Percentiles rank a stretch among this genome's conserved stretches.
These are phyloP conservation scores for Eimeria maxima DNA, from an alignment of 169 alveolate species.

Conservation along the genomic window DNA sequence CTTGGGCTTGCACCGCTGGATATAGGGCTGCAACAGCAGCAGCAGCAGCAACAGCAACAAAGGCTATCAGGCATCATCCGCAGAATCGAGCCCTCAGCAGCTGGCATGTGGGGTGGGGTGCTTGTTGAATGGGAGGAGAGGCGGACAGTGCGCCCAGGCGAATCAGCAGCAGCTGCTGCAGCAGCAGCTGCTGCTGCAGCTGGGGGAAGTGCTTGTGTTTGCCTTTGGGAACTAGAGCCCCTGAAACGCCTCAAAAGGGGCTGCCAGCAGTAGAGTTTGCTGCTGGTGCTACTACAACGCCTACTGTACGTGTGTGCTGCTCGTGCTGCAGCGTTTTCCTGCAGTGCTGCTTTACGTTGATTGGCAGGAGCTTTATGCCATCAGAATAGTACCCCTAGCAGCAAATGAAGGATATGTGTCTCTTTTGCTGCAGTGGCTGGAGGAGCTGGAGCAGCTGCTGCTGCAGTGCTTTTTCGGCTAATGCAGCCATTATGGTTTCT, in stretches of 20 bases:
- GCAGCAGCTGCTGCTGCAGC: conserved; percentile 65
- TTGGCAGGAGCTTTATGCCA: no score
- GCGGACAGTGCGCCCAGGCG: background rate
- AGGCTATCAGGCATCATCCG: conserved; percentile 74
- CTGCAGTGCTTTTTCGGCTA: no score
- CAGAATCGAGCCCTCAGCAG: conserved; percentile 9
- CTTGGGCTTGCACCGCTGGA: conserved; percentile 41
- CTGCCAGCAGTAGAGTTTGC: conserved; percentile 20
- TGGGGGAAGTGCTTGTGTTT: background rate
- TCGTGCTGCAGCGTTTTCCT: background rate
- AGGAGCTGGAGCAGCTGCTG: background rate
- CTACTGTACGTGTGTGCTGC: background rate
- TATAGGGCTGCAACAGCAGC: conserved; percentile 63
- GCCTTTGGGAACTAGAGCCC: conserved; percentile 81
- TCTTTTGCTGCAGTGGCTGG: background rate
- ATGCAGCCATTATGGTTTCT: no score
- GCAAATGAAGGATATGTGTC: background rate
- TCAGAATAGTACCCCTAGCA: background rate
- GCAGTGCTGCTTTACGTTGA: background rate
- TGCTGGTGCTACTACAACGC: background rate
- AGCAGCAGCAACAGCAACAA: conserved; percentile 21
- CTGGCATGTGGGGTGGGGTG: conserved; percentile 77
- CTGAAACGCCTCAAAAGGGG: conserved; percentile 77
- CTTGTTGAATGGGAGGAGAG: conserved; percentile 79
- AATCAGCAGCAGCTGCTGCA: conserved; percentile 38